Conservation (phyloP, 1,139 yeast species). For the Pneumocystis jirovecii region DNA sequence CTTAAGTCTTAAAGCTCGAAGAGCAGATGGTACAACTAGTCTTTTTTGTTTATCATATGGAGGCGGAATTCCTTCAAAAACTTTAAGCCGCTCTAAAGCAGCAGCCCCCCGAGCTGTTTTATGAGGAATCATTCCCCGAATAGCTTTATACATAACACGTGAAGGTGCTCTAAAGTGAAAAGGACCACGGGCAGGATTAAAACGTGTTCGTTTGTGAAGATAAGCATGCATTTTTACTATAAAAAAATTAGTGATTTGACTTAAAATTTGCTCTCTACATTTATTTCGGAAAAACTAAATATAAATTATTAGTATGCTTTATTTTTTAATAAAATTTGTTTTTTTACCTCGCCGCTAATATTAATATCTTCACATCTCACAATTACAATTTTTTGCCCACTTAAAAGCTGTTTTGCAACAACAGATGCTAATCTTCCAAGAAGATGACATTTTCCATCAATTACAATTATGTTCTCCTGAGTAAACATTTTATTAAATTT, state of each 20-base stretch:
- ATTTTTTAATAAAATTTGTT: background rate
- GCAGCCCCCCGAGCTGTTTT: slow-evolving; percentile 99
- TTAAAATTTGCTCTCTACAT: slow-evolving; percentile 95
- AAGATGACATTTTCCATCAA: slow-evolving; percentile 84
- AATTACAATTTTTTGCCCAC: slow-evolving; percentile 95
- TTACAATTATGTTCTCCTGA: slow-evolving; percentile 7
- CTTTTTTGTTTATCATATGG: slow-evolving; percentile 99
- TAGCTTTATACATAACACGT: slow-evolving; percentile 97
- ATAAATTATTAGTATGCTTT: background rate
- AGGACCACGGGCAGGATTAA: slow-evolving; percentile 98
- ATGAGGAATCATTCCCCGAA: slow-evolving; percentile 99
- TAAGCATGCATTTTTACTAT: slow-evolving; percentile 84
- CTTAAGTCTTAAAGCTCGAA: slow-evolving; percentile 97
- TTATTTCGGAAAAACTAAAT: slow-evolving; percentile 65
- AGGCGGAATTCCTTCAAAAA: slow-evolving; percentile 98
- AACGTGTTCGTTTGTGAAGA: slow-evolving; percentile 98
- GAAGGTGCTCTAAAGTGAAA: slow-evolving; percentile 99
- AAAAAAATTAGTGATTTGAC: background rate
- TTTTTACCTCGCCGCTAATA: slow-evolving; percentile 73
- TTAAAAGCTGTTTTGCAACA: slow-evolving; percentile 94
- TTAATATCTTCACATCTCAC: slow-evolving; percentile 97
- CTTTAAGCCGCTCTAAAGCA: slow-evolving; percentile 98
- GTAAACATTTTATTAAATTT: background rate
- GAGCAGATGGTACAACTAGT: slow-evolving; percentile 99
- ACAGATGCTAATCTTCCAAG: slow-evolving; percentile 99